Evolutionary conservation across 148 eudicot genomes (phyloP).

Genomic region (Chenopodium suecicum): DNA sequence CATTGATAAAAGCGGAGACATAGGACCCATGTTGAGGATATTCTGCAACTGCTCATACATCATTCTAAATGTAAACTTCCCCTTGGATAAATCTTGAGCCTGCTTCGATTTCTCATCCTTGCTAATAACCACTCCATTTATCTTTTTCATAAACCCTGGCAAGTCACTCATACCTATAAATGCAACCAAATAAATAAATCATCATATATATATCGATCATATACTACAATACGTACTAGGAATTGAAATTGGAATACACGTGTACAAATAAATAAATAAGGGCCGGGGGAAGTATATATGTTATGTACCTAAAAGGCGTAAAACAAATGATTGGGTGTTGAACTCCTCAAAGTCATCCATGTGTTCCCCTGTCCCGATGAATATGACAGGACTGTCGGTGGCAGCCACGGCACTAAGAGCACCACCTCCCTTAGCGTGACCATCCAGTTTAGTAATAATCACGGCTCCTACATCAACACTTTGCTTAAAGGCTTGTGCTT

Average conservation of each 20-base stretch:
- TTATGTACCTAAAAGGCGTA: constrained; percentile 84
- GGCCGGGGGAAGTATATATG: background rate
- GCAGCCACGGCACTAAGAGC: no score
- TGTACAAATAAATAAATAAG: background rate
- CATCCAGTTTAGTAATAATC: no score
- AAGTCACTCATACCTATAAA: constrained; percentile 88
- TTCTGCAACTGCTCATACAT: constrained; percentile 98
- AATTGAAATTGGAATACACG: background rate
- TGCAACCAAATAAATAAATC: background rate
- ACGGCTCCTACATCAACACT: no score
- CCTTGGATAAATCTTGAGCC: constrained; percentile 51
- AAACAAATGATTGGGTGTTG: constrained; percentile 95
- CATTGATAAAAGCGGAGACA: constrained; percentile 90
- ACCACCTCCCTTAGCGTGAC: no score
- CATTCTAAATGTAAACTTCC: constrained; percentile 83
- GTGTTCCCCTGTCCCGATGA: no score
- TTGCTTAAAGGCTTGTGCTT: no score
- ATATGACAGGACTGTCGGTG: no score
- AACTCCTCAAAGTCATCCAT: constrained; percentile 99
- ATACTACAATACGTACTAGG: background rate
- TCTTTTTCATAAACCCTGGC: constrained; percentile 97
- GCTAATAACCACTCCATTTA: constrained; percentile 81
- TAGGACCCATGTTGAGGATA: constrained; percentile 94
- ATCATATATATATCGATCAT: background rate
- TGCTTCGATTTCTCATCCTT: constrained; percentile 96